Base-by-base conservation (phyloP, 345 rosid genomes). In the Eucalyptus marginata region DNA sequence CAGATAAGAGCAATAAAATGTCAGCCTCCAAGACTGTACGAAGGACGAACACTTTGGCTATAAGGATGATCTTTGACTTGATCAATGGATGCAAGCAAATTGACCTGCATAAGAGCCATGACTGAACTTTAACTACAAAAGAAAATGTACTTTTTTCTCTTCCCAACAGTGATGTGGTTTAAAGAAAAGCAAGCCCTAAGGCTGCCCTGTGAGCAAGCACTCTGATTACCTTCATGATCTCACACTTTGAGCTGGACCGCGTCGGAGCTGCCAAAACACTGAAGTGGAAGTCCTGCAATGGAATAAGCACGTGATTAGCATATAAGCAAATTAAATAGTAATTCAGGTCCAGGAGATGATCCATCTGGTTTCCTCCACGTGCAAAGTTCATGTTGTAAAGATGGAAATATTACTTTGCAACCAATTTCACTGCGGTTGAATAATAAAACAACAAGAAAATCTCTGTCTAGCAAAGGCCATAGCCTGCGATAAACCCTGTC, bases 281-380 rank as follows among this genome's bases (percentile, higher is more conserved):
- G 92, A 94, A 86, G 92, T 94, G 93, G 90, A 94, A 94, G 88
- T 90, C 90, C 95, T 94, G 93, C 8, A 71, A 33, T 86, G 46
- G n/a, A 8, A 51, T 33, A 86, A 86, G 46, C 46, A 25, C 66
- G 1, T 13, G 29, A 51, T 86, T 52, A 86, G 44, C 47, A 76
- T 76, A 13, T 36, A 76, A 6, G 83, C 29, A 76, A 76, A 76
- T 40, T 24, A 36, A 11, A 76, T 76, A 22, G 47, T 40, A 76
- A 76, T 22, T 40, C 44, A 33, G 24, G 44, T 68, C 44, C 44
- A 5, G 44, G 17, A 68, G 80, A 68, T 68, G 20, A 68, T 68
- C 80, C 80, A 68, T 68, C 80, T 17, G 80, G 44, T 33, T 68
- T 68, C 83, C 8, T 40, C 83, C 47, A 76, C 47, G 5, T 40